phyloP scores from a whole-genome alignment of 306 rosid genomes.

The Amphicarpaea edgeworthii region DNA sequence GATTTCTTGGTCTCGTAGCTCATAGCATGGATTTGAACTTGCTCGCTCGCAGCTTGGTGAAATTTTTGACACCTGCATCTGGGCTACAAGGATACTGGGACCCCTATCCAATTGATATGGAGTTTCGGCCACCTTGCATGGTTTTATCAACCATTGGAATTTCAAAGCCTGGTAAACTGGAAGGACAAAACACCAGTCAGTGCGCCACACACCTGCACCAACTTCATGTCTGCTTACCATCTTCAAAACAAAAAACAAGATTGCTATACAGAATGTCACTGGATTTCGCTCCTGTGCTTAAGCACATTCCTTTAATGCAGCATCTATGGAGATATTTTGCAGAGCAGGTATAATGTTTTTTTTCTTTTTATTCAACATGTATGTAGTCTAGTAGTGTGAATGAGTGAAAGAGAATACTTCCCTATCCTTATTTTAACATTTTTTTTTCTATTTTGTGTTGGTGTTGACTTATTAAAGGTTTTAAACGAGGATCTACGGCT shows the following conservation, averaged over 20 bases:
- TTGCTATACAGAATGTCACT: constrained; percentile 90
- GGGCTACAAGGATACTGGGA: constrained; percentile 97
- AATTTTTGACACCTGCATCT: constrained; percentile 86
- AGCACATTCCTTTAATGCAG: constrained; percentile 81
- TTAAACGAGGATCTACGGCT: constrained; percentile 90
- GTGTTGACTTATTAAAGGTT: constrained; percentile 57
- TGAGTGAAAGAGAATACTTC: not conserved
- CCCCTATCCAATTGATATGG: constrained; percentile 98
- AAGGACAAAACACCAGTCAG: constrained; percentile 70
- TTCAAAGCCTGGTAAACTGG: constrained; percentile 90
- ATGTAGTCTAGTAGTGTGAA: not conserved
- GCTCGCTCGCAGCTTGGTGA: constrained; percentile 93
- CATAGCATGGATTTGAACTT: constrained; percentile 50
- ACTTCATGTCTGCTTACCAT: constrained; percentile 92
- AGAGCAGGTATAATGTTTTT: constrained; percentile 65
- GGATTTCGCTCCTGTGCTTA: constrained; percentile 86
- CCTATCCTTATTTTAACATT: not conserved
- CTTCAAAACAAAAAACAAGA: constrained; percentile 82
- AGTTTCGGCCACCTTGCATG: constrained; percentile 95
- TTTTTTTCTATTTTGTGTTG: not conserved
- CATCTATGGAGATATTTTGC: constrained; percentile 88
- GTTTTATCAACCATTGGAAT: constrained; percentile 93
- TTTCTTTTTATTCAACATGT: not conserved
- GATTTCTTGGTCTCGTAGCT: constrained; percentile 7
- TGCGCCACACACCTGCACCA: constrained; percentile 79